Conservation (phyloP, 1,139 yeast species). For the Suhomyces terraborum region DNA sequence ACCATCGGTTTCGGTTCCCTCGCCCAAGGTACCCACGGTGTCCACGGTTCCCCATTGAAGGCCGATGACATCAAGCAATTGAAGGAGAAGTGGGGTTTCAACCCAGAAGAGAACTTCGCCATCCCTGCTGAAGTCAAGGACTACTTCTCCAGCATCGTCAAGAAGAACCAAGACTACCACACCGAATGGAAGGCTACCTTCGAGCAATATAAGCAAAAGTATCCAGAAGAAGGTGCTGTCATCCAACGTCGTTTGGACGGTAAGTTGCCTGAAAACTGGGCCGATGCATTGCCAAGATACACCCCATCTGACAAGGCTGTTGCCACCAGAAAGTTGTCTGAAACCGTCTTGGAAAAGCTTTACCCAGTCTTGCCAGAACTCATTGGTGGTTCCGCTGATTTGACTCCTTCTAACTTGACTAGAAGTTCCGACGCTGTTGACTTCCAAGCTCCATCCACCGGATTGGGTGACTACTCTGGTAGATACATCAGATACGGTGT, state of each 20-base stretch:
- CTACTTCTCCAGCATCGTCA: constrained; percentile 59
- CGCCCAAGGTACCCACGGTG: constrained; percentile 83
- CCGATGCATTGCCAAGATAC: constrained; percentile 74
- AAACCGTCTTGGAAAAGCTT: constrained; percentile 70
- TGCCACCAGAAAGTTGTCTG: constrained; percentile 96
- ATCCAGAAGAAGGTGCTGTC: constrained; percentile 81
- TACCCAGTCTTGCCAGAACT: constrained; percentile 78
- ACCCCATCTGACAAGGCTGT: constrained; percentile 76
- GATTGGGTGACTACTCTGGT: constrained; percentile 86
- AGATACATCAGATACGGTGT: constrained; percentile 98
- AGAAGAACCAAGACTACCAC: constrained; percentile 62
- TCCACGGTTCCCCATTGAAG: constrained; percentile 97
- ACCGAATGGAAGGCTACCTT: constrained; percentile 72
- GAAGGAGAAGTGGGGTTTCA: constrained; percentile 83
- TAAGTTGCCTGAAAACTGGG: constrained; percentile 87
- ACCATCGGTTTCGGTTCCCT: constrained; percentile 95
- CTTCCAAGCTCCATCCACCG: constrained; percentile 88
- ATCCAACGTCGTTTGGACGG: constrained; percentile 78
- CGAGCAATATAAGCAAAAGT: constrained; percentile 63
- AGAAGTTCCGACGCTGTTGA: constrained; percentile 83
- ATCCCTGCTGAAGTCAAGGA: constrained; percentile 86
- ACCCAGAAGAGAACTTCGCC: constrained; percentile 77
- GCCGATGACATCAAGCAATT: constrained; percentile 89
- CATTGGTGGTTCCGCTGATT: constrained; percentile 97
- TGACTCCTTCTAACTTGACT: constrained; percentile 97